Evolutionary conservation across 129 eudicot species (phyloP), one percentile per base, ranked within the genome.

Genomic region (Chrysanthemum lavandulifolium): DNA sequence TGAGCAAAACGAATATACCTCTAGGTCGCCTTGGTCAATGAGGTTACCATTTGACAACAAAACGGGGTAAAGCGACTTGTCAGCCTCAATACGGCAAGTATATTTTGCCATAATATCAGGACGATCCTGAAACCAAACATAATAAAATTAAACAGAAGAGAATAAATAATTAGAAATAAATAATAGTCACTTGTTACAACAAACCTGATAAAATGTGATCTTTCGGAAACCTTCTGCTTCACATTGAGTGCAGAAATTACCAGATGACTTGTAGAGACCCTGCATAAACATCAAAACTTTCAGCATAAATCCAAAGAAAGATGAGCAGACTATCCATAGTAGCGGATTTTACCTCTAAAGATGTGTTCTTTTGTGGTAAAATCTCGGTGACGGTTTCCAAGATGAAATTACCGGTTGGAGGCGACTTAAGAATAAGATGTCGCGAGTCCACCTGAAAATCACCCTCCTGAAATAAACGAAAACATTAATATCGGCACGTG

Each of bases 191-290:
- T 27, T 43, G 6, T n/a, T 18, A 36, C 31, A 75, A 49, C 23
- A 29, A 61, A 92, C 98, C 98, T 92, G 98, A 86, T 81, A 94
- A 78, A 84, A 94, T 13, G 97, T 94, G 68, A 94, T 94, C 80
- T 94, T 90, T 1, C 97, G 85, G 79, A 94, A 94, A 86, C 99
- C 96, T 79, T 94, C 97, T 54, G 99, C 99, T 76, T 94, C 99
- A 88, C 99, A 94, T 71, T 94, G 97, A 15, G 99, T 88, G 81
- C 99, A 94, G 88, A 94, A 94, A 79, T 86, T 90, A 43, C 97
- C 94, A n/a, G 97, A 94, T 50, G 99, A 84, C 82, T 84, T 91
- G 91, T 94, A 94, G 47, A 94, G 92, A 68, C 99, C 99, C 99
- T 94, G 87, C 48, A 83, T 51, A 10, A 68, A 13, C 56, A 76